Evolutionary conservation across 73 alveolate species (phyloP).

Genomic region (Paramecium pentaurelia): DNA sequence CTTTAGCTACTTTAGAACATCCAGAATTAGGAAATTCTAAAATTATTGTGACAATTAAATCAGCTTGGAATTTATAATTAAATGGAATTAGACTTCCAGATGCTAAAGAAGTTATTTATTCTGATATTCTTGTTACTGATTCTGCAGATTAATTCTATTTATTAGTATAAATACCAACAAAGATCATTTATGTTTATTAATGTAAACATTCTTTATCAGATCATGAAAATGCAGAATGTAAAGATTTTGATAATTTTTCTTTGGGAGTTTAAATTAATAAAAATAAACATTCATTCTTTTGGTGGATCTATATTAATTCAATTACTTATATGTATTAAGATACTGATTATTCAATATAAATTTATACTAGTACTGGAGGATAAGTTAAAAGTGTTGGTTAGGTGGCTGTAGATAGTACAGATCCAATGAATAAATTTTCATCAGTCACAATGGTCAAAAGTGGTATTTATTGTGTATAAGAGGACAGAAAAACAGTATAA

Average conservation of each 20-base stretch:
- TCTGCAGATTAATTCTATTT: not conserved
- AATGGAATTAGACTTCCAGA: not conserved
- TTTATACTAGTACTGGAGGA: not conserved
- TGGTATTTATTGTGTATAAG: not conserved
- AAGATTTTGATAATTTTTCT: not conserved
- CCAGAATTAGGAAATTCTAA: not conserved
- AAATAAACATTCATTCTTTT: not conserved
- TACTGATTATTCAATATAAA: not conserved
- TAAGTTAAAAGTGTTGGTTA: not conserved
- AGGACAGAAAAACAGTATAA: not conserved
- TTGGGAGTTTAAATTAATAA: not conserved
- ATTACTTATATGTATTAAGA: not conserved
- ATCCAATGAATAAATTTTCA: not conserved
- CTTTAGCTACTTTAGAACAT: not conserved
- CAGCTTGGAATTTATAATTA: not conserved
- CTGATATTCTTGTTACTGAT: not conserved
- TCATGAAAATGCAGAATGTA: not conserved
- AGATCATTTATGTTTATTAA: not conserved
- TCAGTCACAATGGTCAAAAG: not conserved
- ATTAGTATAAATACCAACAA: not conserved
- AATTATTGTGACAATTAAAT: not conserved
- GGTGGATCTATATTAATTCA: not conserved
- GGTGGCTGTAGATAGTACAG: not conserved
- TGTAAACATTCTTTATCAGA: not conserved
- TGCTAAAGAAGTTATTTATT: slow-evolving; percentile 1